Conservation (phyloP, 495 filamentous ascomycete species). For the Penicillium atrosanguineum region DNA sequence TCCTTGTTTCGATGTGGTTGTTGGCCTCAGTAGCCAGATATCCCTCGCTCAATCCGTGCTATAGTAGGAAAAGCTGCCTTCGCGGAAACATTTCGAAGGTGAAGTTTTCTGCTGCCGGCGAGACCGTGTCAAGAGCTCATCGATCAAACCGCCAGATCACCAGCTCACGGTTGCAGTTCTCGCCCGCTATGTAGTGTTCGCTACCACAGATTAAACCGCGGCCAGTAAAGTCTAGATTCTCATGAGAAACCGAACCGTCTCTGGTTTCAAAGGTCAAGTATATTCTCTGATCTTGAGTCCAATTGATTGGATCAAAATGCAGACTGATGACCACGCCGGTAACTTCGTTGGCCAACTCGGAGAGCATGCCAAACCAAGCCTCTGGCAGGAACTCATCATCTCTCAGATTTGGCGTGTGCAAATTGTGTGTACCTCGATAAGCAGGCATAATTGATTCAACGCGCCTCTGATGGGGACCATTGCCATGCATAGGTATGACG, state of each 20-base stretch:
- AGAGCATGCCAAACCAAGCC: conserved; percentile 44
- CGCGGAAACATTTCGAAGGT: no score
- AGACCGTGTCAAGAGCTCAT: conserved; percentile 15
- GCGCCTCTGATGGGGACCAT: conserved; percentile 40
- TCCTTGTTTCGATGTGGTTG: background rate
- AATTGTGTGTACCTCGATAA: conserved; percentile 35
- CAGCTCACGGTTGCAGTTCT: conserved; percentile 51
- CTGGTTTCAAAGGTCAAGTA: conserved; percentile 36
- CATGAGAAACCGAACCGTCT: conserved; percentile 32
- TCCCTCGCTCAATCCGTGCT: no score
- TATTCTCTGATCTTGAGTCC: conserved; percentile 18
- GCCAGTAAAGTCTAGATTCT: conserved; percentile 51
- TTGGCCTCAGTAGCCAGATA: background rate
- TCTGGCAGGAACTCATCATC: background rate
- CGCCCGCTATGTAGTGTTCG: conserved; percentile 62
- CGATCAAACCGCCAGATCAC: conserved; percentile 55
- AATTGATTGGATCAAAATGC: conserved; percentile 35
- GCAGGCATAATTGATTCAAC: conserved; percentile 35
- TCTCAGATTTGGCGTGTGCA: conserved; percentile 7
- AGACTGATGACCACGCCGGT: conserved; percentile 57
- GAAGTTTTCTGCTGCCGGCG: background rate
- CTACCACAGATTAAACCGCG: conserved; percentile 59
- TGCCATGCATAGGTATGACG: conserved; percentile 52
- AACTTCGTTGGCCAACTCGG: conserved; percentile 49
- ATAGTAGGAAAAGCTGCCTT: no score